Evolutionary conservation across 2,329 filamentous ascomycete species (phyloP).

Genomic region (Microcera coccophila): DNA sequence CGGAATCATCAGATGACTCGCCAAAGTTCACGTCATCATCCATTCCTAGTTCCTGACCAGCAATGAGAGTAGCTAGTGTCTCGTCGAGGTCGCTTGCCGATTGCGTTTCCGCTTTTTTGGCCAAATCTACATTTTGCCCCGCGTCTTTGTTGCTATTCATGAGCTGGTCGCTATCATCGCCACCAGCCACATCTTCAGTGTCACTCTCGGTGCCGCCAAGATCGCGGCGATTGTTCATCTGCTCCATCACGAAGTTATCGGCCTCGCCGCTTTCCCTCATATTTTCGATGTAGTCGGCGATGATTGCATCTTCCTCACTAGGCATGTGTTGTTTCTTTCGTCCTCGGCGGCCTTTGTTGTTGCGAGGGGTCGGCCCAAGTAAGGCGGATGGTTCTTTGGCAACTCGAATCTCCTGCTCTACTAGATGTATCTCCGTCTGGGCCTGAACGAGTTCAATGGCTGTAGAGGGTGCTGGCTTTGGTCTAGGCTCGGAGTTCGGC

Average conservation of each 20-base stretch:
- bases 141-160: neutral
- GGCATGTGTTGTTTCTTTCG: slow-evolving; percentile 15
- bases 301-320: slow-evolving; percentile 50
- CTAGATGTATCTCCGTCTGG: slow-evolving; percentile 31
- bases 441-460: slow-evolving; percentile 28
- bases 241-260: slow-evolving; percentile 59
- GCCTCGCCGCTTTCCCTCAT: slow-evolving; percentile 50
- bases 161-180: neutral
- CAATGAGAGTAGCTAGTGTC: slow-evolving; percentile 24
- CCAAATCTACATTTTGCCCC: neutral
- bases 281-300: slow-evolving; percentile 70
- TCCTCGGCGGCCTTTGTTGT: slow-evolving; percentile 14
- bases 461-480: no score
- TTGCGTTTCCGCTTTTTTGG: slow-evolving; percentile 3
- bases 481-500: no score
- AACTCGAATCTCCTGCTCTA: slow-evolving; percentile 21
- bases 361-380: slow-evolving; percentile 2
- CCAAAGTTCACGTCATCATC: slow-evolving; percentile 16
- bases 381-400: neutral
- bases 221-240: slow-evolving; percentile 41
- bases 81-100: slow-evolving; percentile 23
- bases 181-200: slow-evolving; percentile 1
- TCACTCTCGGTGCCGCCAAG: slow-evolving; percentile 24
- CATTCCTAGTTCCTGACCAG: slow-evolving; percentile 17
- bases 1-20: slow-evolving; percentile 12